These are phyloP conservation scores for Leccinum fuscescens DNA, from an alignment of 1,284 basidiomycete species.

Conservation along the genomic window DNA sequence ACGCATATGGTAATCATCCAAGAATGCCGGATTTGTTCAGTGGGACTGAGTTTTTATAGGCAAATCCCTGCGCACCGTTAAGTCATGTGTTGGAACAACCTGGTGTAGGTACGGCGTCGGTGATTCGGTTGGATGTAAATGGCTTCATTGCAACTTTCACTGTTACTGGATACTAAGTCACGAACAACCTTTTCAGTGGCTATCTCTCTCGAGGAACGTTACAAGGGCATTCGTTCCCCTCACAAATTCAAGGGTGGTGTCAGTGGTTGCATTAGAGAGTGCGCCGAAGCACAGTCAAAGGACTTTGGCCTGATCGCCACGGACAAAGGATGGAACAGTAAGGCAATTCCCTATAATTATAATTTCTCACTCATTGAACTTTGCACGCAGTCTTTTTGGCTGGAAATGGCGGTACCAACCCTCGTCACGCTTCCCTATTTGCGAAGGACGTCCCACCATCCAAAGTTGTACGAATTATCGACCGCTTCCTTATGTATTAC, in stretches of 20 bases:
- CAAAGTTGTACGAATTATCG: slow-evolving; percentile 63
- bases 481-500: slow-evolving; percentile 73
- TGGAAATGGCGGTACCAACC: slow-evolving; percentile 74
- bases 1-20: slow-evolving; percentile 64
- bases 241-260: slow-evolving; percentile 84
- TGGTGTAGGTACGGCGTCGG: slow-evolving; percentile 80
- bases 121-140: slow-evolving; percentile 62
- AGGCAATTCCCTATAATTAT: slow-evolving; percentile 14
- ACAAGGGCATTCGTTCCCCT: slow-evolving; percentile 69
- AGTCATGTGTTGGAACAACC: slow-evolving; percentile 55
- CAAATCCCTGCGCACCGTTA: slow-evolving; percentile 55
- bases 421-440: slow-evolving; percentile 54
- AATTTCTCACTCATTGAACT: not conserved
- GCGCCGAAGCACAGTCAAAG: slow-evolving; percentile 74
- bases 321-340: slow-evolving; percentile 72
- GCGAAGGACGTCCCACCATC: slow-evolving; percentile 58
- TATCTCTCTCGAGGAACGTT: slow-evolving; percentile 70
- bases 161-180: not conserved
- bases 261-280: slow-evolving; percentile 72
- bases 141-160: not conserved
- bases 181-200: slow-evolving; percentile 42
- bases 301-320: slow-evolving; percentile 81
- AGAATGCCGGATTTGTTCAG: not conserved
- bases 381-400: slow-evolving; percentile 58
- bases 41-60: slow-evolving; percentile 25